These are phyloP conservation scores for Cochlearia excelsa DNA, from an alignment of 345 rosid genomes.

Conservation along the genomic window DNA sequence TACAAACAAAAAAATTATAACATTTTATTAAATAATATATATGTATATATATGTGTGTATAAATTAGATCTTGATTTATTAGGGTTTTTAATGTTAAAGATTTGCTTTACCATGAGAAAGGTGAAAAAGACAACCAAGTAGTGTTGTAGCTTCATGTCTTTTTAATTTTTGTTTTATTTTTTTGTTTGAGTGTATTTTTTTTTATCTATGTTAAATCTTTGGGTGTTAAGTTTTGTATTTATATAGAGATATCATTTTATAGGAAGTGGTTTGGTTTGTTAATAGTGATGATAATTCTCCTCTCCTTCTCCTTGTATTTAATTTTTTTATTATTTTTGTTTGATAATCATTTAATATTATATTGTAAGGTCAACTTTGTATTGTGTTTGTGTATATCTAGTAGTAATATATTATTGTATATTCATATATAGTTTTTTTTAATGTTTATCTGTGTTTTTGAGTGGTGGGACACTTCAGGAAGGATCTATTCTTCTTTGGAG, in stretches of 20 bases:
- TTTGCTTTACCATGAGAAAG: slow-evolving; percentile 29
- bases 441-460: no score
- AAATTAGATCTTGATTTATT: slow-evolving; percentile 15
- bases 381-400: no score
- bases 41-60: background rate
- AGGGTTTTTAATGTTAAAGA: slow-evolving; percentile 14
- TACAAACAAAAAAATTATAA: no score
- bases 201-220: slow-evolving; percentile 31
- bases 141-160: slow-evolving; percentile 32
- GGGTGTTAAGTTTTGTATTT: slow-evolving; percentile 12
- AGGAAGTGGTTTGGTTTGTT: slow-evolving; percentile 2
- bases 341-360: slow-evolving; percentile 9
- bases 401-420: no score
- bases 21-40: background rate
- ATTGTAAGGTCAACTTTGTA: background rate
- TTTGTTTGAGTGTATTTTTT: background rate
- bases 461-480: no score
- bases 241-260: background rate
- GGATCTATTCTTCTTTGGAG: background rate
- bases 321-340: background rate
- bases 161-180: slow-evolving; percentile 16
- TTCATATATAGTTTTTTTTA: no score
- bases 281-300: background rate
- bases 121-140: slow-evolving; percentile 29
- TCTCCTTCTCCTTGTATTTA: background rate